These are phyloP conservation scores for Datura wrightii DNA, from an alignment of 257 asterid species.

Conservation along the genomic window DNA sequence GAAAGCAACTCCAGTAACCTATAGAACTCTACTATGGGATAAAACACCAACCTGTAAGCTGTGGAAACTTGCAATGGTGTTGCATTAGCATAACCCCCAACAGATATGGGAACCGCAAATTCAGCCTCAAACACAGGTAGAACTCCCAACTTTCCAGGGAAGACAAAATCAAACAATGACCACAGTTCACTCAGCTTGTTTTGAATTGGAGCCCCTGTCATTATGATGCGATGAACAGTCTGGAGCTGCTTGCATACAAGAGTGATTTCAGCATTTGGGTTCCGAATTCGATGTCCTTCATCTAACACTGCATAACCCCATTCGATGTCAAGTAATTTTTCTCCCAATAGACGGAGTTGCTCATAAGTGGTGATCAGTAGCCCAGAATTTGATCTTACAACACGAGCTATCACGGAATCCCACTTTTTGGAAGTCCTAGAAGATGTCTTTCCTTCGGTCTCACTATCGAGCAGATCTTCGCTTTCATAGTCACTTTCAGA, in stretches of 20 bases:
- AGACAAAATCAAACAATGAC: constrained; percentile 98
- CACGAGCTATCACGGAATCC: constrained; percentile 80
- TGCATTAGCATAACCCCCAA: constrained; percentile 99
- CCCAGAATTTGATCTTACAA: constrained; percentile 84
- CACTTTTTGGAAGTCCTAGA: constrained; percentile 64
- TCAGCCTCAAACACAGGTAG: constrained; percentile 98
- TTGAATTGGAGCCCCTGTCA: constrained; percentile 98
- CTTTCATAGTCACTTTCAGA: constrained; percentile 77
- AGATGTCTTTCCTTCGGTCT: constrained; percentile 54
- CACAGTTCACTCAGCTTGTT: constrained; percentile 93
- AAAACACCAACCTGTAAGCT: constrained; percentile 79
- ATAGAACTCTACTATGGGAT: constrained; percentile 3
- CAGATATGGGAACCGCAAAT: constrained; percentile 95
- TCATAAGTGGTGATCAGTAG: constrained; percentile 89
- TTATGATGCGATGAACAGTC: constrained; percentile 95
- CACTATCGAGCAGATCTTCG: constrained; percentile 64
- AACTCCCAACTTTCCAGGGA: constrained; percentile 98
- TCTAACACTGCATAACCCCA: constrained; percentile 97
- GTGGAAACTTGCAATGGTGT: constrained; percentile 97
- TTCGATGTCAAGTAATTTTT: constrained; percentile 80
- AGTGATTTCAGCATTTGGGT: constrained; percentile 94
- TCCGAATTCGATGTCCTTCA: constrained; percentile 98
- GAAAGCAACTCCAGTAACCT: background rate
- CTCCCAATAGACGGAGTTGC: constrained; percentile 87
- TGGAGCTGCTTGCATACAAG: constrained; percentile 98